Conservation (phyloP, 2,329 filamentous ascomycete species). For the Pyricularia grisea region DNA sequence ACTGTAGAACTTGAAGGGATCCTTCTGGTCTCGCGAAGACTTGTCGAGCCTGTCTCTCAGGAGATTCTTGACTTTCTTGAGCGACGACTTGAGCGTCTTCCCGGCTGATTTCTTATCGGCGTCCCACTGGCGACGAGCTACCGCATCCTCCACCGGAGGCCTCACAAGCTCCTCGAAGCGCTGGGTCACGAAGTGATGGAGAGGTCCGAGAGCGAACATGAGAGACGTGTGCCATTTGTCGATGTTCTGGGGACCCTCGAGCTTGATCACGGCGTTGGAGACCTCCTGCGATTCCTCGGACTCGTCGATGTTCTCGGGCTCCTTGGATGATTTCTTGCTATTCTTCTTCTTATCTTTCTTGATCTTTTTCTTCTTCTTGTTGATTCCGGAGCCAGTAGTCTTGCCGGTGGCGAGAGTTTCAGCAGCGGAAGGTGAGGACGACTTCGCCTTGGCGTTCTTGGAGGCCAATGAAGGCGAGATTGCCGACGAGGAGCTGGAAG, state of each 20-base stretch:
- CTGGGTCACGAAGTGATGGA: neutral
- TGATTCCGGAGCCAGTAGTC: neutral
- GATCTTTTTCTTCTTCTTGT: neutral
- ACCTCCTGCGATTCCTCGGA: neutral
- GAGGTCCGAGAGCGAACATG: neutral
- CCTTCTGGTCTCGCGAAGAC: neutral
- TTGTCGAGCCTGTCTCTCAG: constrained; percentile 1
- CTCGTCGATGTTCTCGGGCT: neutral
- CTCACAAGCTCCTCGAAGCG: neutral
- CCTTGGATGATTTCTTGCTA: neutral
- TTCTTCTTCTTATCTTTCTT: neutral
- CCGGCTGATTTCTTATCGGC: constrained; percentile 5
- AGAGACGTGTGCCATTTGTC: constrained; percentile 1
- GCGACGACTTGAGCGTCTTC: constrained; percentile 8
- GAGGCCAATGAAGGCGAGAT: too few species aligned
- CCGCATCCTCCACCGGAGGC: neutral
- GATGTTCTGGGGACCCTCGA: neutral
- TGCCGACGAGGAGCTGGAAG: too few species aligned
- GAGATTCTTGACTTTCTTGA: neutral
- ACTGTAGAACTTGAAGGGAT: constrained; percentile 8
- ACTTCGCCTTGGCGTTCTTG: neutral
- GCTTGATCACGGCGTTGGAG: neutral
- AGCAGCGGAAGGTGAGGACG: neutral
- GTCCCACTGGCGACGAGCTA: neutral
- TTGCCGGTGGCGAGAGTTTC: neutral